phyloP scores from a whole-genome alignment of 192 early-diverging fungal genomes.

The Lunasporangiospora selenospora region DNA sequence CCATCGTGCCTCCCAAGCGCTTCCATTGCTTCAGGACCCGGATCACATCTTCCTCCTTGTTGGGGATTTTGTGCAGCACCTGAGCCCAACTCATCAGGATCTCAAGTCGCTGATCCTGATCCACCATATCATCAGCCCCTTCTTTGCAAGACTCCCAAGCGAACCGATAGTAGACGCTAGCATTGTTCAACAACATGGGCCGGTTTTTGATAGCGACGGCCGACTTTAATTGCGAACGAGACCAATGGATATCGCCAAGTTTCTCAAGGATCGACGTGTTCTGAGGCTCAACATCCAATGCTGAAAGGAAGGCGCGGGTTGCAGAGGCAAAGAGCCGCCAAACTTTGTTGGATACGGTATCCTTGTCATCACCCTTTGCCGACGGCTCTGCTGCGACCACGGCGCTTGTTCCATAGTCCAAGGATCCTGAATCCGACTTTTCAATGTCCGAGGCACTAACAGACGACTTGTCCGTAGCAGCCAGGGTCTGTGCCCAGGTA shows the following conservation, averaged over 20 bases:
- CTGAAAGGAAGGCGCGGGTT: conserved; percentile 51
- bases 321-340: conserved; percentile 56
- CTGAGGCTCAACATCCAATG: conserved; percentile 53
- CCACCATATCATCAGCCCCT: conserved; percentile 48
- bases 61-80: conserved; percentile 31
- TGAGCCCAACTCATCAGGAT: conserved; percentile 45
- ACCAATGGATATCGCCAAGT: conserved; percentile 55
- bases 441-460: conserved; percentile 19
- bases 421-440: conserved; percentile 25
- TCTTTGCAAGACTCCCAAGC: conserved; percentile 54
- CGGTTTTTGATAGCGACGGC: conserved; percentile 51
- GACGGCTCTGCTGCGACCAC: conserved; percentile 21
- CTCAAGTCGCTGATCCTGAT: conserved; percentile 50
- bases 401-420: conserved; percentile 26
- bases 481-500: conserved; percentile 52
- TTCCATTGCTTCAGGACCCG: conserved; percentile 47
- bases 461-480: conserved; percentile 11
- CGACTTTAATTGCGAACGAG: conserved; percentile 46
- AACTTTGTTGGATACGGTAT: conserved; percentile 23
- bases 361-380: conserved; percentile 5
- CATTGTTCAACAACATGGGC: conserved; percentile 55
- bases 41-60: conserved; percentile 40
- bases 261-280: conserved; percentile 61
- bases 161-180: conserved; percentile 57
- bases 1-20: conserved; percentile 32